phyloP scores from a whole-genome alignment of 192 early-diverging fungal species.

The Phlyctochytrium arcticum region DNA sequence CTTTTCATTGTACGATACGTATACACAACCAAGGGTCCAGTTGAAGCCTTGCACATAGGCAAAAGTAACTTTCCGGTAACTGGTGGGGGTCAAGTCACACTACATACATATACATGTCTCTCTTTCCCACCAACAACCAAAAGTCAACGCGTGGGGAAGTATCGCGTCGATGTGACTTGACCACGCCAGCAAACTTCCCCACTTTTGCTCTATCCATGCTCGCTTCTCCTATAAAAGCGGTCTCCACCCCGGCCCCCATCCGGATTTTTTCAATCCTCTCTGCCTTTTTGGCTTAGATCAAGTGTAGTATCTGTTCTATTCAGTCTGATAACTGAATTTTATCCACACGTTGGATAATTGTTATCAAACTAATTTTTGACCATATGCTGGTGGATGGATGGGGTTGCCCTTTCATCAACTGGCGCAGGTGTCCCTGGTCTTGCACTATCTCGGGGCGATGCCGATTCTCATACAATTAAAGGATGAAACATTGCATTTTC shows the following conservation, averaged over 20 bases:
- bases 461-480: conserved; percentile 12
- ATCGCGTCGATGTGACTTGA: too few relatives aligned
- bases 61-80: too few relatives aligned
- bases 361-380: conserved; percentile 65
- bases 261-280: conserved; percentile 55
- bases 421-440: conserved; percentile 62
- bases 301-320: conserved; percentile 89
- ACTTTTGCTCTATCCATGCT: too few relatives aligned
- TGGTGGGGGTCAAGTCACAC: too few relatives aligned
- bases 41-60: too few relatives aligned
- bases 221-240: conserved; percentile 19
- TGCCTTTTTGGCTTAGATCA: conserved; percentile 84
- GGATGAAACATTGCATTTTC: conserved; percentile 13
- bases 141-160: too few relatives aligned
- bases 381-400: conserved; percentile 29
- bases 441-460: conserved; percentile 60
- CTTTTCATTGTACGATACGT: too few relatives aligned
- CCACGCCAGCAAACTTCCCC: too few relatives aligned
- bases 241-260: conserved; percentile 14
- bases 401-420: conserved; percentile 43
- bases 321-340: conserved; percentile 65
- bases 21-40: too few relatives aligned
- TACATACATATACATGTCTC: too few relatives aligned
- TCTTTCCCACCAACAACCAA: too few relatives aligned
- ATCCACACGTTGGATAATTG: conserved; percentile 32